phyloP scores from a whole-genome alignment of 2,329 filamentous ascomycete species.

The Cadophora sp. region DNA sequence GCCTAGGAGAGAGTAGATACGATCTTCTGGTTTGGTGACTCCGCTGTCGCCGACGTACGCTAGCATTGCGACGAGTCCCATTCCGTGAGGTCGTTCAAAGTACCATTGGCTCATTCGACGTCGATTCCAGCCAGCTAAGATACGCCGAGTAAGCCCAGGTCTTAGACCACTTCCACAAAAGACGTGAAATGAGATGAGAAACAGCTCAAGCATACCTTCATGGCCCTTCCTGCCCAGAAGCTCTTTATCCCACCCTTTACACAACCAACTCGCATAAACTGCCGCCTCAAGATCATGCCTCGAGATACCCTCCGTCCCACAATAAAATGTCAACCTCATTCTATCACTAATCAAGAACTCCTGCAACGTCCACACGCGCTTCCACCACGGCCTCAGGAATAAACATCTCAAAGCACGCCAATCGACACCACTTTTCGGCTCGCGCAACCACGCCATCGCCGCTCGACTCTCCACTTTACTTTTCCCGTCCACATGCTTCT shows the following conservation, averaged over 20 bases:
- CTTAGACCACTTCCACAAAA: background rate
- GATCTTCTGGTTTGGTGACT: background rate
- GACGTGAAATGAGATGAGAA: no score
- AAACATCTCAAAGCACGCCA: background rate
- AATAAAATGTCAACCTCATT: background rate
- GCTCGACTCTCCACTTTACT: background rate
- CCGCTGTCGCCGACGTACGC: background rate
- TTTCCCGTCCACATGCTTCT: background rate
- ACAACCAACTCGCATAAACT: background rate
- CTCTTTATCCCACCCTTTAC: background rate
- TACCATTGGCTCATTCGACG: background rate
- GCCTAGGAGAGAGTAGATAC: background rate
- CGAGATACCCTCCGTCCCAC: background rate
- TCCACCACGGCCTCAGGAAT: background rate
- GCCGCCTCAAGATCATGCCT: background rate
- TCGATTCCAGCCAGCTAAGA: background rate
- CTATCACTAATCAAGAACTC: background rate
- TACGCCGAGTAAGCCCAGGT: background rate
- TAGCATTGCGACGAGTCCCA: background rate
- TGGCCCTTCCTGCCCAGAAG: background rate
- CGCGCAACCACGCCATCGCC: background rate
- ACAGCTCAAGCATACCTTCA: background rate
- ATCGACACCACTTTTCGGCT: background rate
- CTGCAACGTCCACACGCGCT: background rate
- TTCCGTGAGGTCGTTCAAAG: background rate